Conservation (phyloP, 331 rosid species). For the Malus hybrid region DNA sequence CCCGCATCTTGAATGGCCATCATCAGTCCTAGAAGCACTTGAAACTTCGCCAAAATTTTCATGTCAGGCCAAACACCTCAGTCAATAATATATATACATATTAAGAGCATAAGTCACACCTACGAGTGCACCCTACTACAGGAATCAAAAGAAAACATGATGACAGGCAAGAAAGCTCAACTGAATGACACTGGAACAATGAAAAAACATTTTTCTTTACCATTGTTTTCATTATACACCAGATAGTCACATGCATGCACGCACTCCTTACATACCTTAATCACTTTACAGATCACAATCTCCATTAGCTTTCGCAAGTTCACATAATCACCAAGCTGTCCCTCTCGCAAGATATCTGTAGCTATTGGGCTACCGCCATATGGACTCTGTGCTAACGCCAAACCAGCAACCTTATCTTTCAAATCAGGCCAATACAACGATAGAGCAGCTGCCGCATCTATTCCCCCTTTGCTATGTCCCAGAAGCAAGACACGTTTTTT, state of each 20-base stretch:
- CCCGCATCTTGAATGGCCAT: too few relatives aligned
- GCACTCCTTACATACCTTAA: slow-evolving; percentile 48
- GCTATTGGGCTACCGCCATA: slow-evolving; percentile 98
- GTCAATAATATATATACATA: neutral
- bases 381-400: slow-evolving; percentile 90
- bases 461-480: slow-evolving; percentile 99
- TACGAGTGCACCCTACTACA: neutral
- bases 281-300: slow-evolving; percentile 75
- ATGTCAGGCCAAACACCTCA: neutral
- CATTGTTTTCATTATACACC: neutral
- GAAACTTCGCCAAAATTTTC: neutral
- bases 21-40: too few relatives aligned
- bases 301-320: slow-evolving; percentile 86
- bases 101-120: neutral
- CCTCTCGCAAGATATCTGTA: slow-evolving; percentile 90
- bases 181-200: neutral
- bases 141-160: neutral
- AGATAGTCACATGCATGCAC: neutral
- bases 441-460: slow-evolving; percentile 97
- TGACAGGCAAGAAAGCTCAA: neutral
- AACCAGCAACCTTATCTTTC: slow-evolving; percentile 94
- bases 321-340: slow-evolving; percentile 96
- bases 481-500: slow-evolving; percentile 81
- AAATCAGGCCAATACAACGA: slow-evolving; percentile 93
- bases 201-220: neutral